A percentile compares a stretch with the other conserved stretches of the same genome.
Conservation (phyloP, 345 rosid genomes). For the Gossypium raimondii region DNA sequence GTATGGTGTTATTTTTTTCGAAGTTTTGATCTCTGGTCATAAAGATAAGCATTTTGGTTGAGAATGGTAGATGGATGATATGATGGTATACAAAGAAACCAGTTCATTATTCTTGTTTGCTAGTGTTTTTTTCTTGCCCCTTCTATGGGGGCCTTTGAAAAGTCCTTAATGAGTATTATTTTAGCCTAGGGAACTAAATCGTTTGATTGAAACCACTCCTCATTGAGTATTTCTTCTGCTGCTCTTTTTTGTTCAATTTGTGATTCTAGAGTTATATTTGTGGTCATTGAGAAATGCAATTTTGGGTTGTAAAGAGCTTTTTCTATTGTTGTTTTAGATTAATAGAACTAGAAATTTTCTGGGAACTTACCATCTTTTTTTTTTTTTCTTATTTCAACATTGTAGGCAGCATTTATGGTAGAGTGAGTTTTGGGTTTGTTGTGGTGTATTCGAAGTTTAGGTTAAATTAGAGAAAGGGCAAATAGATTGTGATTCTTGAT, state of each 20-base stretch:
- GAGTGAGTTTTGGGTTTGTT: conserved; percentile 10
- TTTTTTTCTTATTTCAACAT: background rate
- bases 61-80: background rate
- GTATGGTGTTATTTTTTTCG: background rate
- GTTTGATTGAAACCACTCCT: background rate
- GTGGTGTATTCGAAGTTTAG: background rate
- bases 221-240: too few species aligned
- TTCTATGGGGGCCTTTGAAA: background rate
- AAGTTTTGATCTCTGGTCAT: background rate
- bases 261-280: background rate
- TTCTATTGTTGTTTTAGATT: too few species aligned
- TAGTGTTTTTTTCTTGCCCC: background rate
- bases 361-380: background rate
- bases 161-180: too few species aligned
- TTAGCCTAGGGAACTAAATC: background rate
- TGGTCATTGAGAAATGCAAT: background rate
- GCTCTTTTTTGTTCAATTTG: too few species aligned
- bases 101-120: background rate
- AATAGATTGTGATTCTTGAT: background rate
- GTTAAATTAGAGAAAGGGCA: background rate
- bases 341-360: background rate
- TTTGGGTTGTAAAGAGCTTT: background rate
- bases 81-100: background rate
- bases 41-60: background rate
- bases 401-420: background rate